Evolutionary conservation across 768 basidiomycete genomes (phyloP).

Genomic region (Cystobasidiopsis lactophilus): DNA sequence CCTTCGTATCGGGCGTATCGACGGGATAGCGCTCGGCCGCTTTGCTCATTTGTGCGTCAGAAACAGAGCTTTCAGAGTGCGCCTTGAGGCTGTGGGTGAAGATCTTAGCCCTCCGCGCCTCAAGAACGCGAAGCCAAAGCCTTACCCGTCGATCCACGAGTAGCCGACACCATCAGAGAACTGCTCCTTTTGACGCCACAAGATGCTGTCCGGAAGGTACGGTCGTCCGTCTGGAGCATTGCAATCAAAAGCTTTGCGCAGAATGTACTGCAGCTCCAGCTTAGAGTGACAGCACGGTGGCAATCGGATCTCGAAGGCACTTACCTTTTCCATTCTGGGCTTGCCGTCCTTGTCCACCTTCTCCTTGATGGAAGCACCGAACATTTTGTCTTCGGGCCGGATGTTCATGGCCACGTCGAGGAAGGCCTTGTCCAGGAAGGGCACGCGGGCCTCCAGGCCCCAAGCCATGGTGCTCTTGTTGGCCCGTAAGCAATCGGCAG

Average conservation of each 20-base stretch:
- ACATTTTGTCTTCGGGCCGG: constrained; percentile 69
- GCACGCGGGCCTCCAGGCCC: constrained; percentile 95
- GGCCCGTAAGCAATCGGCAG: constrained; percentile 85
- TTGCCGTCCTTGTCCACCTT: constrained; percentile 60
- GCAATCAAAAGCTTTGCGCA: constrained; percentile 86
- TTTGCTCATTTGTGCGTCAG: constrained; percentile 58
- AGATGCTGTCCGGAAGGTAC: constrained; percentile 76
- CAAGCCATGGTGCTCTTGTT: constrained; percentile 99
- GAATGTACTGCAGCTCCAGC: constrained; percentile 45
- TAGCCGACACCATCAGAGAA: constrained; percentile 98
- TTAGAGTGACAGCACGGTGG: background rate
- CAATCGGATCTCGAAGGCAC: background rate
- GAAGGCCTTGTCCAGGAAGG: constrained; percentile 94
- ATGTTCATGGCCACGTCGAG: constrained; percentile 81
- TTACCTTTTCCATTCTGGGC: constrained; percentile 88
- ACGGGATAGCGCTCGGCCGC: constrained; percentile 50
- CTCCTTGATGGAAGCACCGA: constrained; percentile 55
- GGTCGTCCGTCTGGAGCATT: constrained; percentile 47
- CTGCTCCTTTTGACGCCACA: constrained; percentile 98
- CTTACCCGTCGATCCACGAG: constrained; percentile 92
- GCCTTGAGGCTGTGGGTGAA: constrained; percentile 52
- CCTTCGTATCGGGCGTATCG: constrained; percentile 82
- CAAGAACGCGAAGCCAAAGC: background rate
- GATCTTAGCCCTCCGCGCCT: constrained; percentile 9
- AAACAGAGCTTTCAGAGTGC: constrained; percentile 48